Conservation (phyloP, 2,329 filamentous ascomycete species). For the Talaromyces sp. region DNA sequence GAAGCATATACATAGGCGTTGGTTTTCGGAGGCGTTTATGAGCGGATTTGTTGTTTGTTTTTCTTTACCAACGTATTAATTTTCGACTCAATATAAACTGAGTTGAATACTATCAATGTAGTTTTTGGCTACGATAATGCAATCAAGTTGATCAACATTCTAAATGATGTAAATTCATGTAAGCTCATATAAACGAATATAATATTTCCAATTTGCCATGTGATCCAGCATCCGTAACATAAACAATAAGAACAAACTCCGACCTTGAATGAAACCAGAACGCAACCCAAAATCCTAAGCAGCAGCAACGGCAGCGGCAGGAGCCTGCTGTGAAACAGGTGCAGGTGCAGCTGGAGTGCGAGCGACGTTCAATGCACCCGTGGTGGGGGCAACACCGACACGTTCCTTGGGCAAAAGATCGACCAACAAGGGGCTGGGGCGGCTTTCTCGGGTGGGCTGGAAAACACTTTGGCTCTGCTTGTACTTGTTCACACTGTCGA, state of each 20-base stretch:
- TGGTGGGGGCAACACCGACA: constrained; percentile 76
- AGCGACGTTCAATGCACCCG: constrained; percentile 49
- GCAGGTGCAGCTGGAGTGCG: constrained; percentile 33
- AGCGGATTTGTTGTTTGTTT: not conserved
- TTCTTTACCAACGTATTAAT: not conserved
- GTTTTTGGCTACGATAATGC: not conserved
- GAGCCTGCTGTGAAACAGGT: constrained; percentile 19
- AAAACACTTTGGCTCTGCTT: constrained; percentile 76
- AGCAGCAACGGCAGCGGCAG: constrained; percentile 16
- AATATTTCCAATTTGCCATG: not conserved
- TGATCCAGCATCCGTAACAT: not conserved
- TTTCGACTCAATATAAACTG: not conserved
- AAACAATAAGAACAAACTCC: not conserved
- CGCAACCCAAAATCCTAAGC: not conserved
- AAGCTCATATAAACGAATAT: not conserved
- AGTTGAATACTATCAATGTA: not conserved
- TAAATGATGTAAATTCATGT: not conserved
- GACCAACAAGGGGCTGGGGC: constrained; percentile 80
- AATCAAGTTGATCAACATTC: too few species aligned
- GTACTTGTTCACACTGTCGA: constrained; percentile 84
- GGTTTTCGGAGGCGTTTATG: not conserved
- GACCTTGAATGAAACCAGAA: not conserved
- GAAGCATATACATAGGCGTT: constrained; percentile 2
- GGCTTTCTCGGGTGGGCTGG: constrained; percentile 72
- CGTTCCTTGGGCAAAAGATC: constrained; percentile 92